Base-by-base conservation (phyloP, 768 basidiomycete species). In the Termitomyces eurrhizus region DNA sequence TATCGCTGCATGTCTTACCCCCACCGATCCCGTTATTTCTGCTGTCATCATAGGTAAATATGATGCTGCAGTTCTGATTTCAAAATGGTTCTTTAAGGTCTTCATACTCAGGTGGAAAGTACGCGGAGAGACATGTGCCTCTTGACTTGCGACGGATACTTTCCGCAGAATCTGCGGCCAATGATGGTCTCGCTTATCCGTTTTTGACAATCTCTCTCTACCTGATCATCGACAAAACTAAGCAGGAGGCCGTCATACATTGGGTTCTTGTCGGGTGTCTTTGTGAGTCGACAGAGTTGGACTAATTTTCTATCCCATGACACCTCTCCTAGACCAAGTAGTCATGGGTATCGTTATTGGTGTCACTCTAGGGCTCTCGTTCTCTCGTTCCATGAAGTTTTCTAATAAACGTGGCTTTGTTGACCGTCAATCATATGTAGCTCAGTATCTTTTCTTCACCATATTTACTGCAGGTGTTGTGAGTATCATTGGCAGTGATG, bases 171-270 rank as follows among this genome's bases (percentile, higher is more conserved):
- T 92, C 91, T 6, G 97, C 95, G 0, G 88, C 92, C 7, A 99
- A 99, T 72, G 97, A 98, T 66, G 97, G 97, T 2, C 81, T 98
- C 14, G 94, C 95, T 2, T 97, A 95, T 71, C 95, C 95, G 0
- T 98, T 98, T 71, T 78, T 98, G 58, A 83, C 85, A 32, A 80
- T 98, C 56, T 85, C 95, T 3, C 79, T 98, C 11, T 98, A 96
- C 71, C 79, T 98, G 50, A 88, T 87, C 11, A 65, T 93, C 5
- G 92, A 96, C 63, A 68, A 80, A 0, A 82, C 86, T 3, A 78
- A 75, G 14, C 73, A 78, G 0, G 78, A 79, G 11, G 93, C 94
- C 5, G 75, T 97, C 37, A 85, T 80, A 13, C 83, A 94, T 68
- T 97, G 97, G 95, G 76, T 95, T 57, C 80, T 94, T 45, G 75